A percentile compares a stretch with the other conserved stretches of the same genome.
These are phyloP conservation scores for Candida nemodendra DNA, from an alignment of 805 yeast species.

Conservation along the genomic window DNA sequence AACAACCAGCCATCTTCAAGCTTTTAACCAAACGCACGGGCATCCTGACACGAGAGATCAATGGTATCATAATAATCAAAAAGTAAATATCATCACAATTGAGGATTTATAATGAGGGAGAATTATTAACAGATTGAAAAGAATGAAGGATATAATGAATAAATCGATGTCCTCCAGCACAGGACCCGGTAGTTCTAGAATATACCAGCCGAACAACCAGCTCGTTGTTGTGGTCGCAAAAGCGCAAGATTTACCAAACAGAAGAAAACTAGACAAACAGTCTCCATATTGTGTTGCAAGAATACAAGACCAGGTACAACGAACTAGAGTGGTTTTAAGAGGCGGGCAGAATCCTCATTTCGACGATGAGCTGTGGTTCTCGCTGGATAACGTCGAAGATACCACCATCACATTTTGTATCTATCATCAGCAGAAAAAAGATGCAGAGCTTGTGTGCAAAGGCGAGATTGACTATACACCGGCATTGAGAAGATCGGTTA, in stretches of 20 bases:
- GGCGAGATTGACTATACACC: constrained; percentile 73
- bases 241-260: constrained; percentile 84
- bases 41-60: too few species aligned
- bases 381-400: constrained; percentile 59
- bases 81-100: too few species aligned
- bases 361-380: constrained; percentile 72
- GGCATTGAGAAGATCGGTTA: constrained; percentile 62
- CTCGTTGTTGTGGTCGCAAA: constrained; percentile 74
- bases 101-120: too few species aligned
- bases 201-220: constrained; percentile 40
- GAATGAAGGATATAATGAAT: too few species aligned
- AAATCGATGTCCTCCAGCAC: constrained; percentile 6
- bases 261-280: constrained; percentile 86
- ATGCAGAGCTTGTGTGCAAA: constrained; percentile 86
- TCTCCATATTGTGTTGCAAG: constrained; percentile 86
- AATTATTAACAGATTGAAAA: too few species aligned
- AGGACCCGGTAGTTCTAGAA: constrained; percentile 5
- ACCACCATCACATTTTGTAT: constrained; percentile 69
- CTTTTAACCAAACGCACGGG: too few species aligned
- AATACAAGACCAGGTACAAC: constrained; percentile 76
- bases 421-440: constrained; percentile 79
- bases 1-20: constrained; percentile 5
- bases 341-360: constrained; percentile 96
- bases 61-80: too few species aligned
- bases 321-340: constrained; percentile 72